Conservation (phyloP, 2,329 filamentous ascomycete genomes). For the Arthrobotrys musiformis region DNA sequence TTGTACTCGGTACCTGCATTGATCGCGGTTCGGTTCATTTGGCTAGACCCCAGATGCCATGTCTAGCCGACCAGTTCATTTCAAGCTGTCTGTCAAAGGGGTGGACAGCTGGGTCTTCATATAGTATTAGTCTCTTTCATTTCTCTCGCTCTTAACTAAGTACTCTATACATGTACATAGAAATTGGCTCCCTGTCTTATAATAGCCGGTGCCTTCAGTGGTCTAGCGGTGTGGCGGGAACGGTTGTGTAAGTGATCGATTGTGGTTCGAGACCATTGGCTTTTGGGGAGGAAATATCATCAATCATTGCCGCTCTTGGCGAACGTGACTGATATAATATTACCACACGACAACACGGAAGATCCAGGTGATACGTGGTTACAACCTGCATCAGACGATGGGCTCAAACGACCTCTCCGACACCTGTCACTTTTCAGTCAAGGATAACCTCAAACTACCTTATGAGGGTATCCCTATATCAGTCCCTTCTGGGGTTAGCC, state of each 20-base stretch:
- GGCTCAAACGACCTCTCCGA: neutral
- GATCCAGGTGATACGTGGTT: neutral
- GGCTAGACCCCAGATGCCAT: neutral
- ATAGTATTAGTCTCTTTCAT: no score
- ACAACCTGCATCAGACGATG: neutral
- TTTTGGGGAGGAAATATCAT: no score
- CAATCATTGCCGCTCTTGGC: no score
- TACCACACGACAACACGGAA: neutral
- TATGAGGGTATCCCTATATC: conserved; percentile 32
- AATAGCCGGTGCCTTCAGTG: no score
- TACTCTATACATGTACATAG: no score
- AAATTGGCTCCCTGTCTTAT: no score
- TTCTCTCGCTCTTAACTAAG: no score
- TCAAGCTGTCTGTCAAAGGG: conserved; percentile 11
- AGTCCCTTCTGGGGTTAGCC: conserved; percentile 1
- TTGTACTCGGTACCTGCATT: neutral
- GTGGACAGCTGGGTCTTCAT: neutral
- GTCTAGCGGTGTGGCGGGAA: no score
- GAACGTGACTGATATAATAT: no score
- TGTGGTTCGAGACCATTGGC: no score
- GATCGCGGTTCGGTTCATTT: conserved; percentile 20
- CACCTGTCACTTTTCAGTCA: neutral
- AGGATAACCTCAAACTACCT: conserved; percentile 38
- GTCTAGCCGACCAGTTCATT: conserved; percentile 13
- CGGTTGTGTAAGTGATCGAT: no score